Percentiles rank a stretch among this genome's conserved stretches.
Conservation (phyloP, 2,329 filamentous ascomycete genomes). For the Xylaria sp. region DNA sequence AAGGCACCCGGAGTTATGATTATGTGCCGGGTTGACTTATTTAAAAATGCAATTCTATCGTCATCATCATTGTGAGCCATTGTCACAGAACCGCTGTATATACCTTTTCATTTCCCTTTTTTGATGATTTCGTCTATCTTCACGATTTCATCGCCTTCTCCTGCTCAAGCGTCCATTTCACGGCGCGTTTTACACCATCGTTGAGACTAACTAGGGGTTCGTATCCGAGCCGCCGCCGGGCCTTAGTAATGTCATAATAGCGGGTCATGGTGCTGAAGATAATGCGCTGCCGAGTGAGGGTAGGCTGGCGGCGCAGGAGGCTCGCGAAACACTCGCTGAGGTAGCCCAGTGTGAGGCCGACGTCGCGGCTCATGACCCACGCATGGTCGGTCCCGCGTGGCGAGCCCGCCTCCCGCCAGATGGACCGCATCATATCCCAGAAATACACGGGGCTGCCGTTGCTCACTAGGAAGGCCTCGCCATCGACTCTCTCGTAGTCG, state of each 20-base stretch:
- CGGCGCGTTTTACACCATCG: conserved; percentile 69
- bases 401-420: conserved; percentile 75
- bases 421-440: conserved; percentile 84
- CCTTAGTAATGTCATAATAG: conserved; percentile 83
- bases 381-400: conserved; percentile 63
- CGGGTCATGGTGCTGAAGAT: conserved; percentile 78
- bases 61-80: conserved; percentile 32
- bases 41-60: conserved; percentile 19
- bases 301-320: conserved; percentile 64
- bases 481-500: conserved; percentile 79
- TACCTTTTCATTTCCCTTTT: conserved; percentile 1
- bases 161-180: conserved; percentile 66
- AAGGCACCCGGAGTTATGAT: conserved; percentile 12
- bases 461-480: conserved; percentile 89
- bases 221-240: conserved; percentile 76
- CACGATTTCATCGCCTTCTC: conserved; percentile 52
- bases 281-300: conserved; percentile 69
- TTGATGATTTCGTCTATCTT: neutral
- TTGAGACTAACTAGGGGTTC: conserved; percentile 72
- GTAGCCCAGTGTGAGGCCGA: conserved; percentile 64
- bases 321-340: conserved; percentile 64
- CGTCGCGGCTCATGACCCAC: conserved; percentile 64
- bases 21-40: conserved; percentile 14
- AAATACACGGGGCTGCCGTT: conserved; percentile 91
- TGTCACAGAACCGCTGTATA: conserved; percentile 15